phyloP scores from a whole-genome alignment of 352 stramenopile species.

The Globisporangium mamillatum region DNA sequence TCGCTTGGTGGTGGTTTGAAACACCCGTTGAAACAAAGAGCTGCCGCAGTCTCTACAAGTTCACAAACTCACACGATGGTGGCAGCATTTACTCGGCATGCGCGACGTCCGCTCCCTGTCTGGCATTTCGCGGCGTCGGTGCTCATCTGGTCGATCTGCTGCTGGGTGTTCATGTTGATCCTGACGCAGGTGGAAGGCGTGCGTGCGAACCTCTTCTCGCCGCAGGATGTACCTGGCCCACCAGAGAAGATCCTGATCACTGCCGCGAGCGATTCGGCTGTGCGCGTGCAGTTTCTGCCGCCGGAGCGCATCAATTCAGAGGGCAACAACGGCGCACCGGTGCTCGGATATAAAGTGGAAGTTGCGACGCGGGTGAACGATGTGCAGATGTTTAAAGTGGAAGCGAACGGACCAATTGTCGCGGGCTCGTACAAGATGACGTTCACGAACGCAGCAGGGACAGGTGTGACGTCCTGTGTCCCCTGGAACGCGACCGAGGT shows the following conservation, averaged over 20 bases:
- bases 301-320: conserved; percentile 57
- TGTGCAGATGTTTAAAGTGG: conserved; percentile 69
- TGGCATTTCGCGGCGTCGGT: no score
- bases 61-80: background rate
- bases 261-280: conserved; percentile 37
- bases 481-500: conserved; percentile 67
- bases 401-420: conserved; percentile 48
- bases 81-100: background rate
- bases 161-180: background rate
- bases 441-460: conserved; percentile 41
- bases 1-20: background rate
- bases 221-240: conserved; percentile 61
- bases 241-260: conserved; percentile 61
- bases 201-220: conserved; percentile 44
- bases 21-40: background rate
- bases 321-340: conserved; percentile 61
- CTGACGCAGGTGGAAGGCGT: background rate
- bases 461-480: conserved; percentile 47
- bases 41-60: background rate
- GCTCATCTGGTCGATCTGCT: conserved; percentile 10
- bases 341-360: conserved; percentile 80
- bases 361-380: conserved; percentile 63
- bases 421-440: conserved; percentile 53
- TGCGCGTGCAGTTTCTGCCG: conserved; percentile 64
- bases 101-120: background rate